These are phyloP conservation scores for Lactifluus rugatus DNA, from an alignment of 768 basidiomycete species.

Conservation along the genomic window DNA sequence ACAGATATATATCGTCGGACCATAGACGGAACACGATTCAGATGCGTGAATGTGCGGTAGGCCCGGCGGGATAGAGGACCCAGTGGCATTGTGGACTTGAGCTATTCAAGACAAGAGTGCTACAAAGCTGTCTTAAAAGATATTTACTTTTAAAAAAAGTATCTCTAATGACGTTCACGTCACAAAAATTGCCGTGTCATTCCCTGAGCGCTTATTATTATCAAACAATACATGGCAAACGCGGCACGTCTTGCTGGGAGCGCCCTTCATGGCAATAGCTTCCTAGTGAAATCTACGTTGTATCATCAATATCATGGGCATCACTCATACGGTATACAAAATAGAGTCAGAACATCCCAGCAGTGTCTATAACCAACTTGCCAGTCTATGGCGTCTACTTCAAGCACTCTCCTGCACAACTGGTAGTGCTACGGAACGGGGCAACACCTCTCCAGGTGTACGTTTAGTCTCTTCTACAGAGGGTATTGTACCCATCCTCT, in stretches of 20 bases:
- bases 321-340: background rate
- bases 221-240: too few relatives aligned
- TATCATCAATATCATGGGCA: background rate
- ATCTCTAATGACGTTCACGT: too few relatives aligned
- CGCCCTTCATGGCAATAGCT: too few relatives aligned
- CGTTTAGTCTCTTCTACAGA: conserved; percentile 14
- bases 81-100: conserved; percentile 5
- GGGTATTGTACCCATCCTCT: conserved; percentile 54
- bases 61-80: conserved; percentile 1
- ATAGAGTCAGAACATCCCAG: background rate
- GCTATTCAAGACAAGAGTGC: background rate
- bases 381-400: background rate
- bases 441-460: background rate
- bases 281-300: too few relatives aligned
- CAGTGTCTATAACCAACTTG: background rate
- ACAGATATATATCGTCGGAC: conserved; percentile 8
- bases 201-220: too few relatives aligned
- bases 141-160: too few relatives aligned
- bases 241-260: too few relatives aligned
- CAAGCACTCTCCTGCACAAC: background rate
- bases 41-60: background rate
- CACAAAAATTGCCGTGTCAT: too few relatives aligned
- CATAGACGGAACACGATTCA: background rate
- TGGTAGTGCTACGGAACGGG: background rate
- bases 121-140: background rate